These are phyloP conservation scores for Penicillium lagena DNA, from an alignment of 495 filamentous ascomycete genomes.

Conservation along the genomic window DNA sequence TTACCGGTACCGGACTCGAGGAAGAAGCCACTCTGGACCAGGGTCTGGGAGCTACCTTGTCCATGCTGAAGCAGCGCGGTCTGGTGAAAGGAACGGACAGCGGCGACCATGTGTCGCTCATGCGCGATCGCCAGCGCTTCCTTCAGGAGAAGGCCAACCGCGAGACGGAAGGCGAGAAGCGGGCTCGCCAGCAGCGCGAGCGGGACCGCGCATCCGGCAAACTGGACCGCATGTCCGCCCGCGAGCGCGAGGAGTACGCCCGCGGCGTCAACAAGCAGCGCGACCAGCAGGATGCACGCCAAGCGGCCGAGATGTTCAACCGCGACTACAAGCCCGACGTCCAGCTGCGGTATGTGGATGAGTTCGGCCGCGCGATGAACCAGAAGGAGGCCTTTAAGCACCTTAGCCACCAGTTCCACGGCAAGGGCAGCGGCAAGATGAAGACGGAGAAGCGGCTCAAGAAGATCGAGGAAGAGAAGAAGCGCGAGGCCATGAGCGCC, in stretches of 20 bases:
- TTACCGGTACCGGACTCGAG: slow-evolving; percentile 70
- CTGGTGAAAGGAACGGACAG: slow-evolving; percentile 61
- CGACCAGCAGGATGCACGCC: slow-evolving; percentile 72
- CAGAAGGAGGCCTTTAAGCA: slow-evolving; percentile 97
- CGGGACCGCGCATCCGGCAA: slow-evolving; percentile 74
- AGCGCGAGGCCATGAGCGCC: slow-evolving; percentile 69
- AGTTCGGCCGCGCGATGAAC: slow-evolving; percentile 74
- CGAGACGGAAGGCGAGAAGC: slow-evolving; percentile 68
- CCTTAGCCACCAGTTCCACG: slow-evolving; percentile 94
- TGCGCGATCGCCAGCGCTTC: slow-evolving; percentile 76
- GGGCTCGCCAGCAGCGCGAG: slow-evolving; percentile 78
- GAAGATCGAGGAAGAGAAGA: slow-evolving; percentile 95
- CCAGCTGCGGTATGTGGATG: slow-evolving; percentile 84
- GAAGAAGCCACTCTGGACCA: slow-evolving; percentile 72
- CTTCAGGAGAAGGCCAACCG: slow-evolving; percentile 67
- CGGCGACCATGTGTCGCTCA: slow-evolving; percentile 57
- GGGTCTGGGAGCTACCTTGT: slow-evolving; percentile 75
- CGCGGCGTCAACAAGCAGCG: slow-evolving; percentile 79
- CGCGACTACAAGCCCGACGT: slow-evolving; percentile 85
- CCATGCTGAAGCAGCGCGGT: slow-evolving; percentile 75
- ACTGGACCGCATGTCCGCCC: slow-evolving; percentile 78
- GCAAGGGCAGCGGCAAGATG: slow-evolving; percentile 92
- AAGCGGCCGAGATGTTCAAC: slow-evolving; percentile 77
- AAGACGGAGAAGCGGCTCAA: slow-evolving; percentile 97
- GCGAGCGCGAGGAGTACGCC: slow-evolving; percentile 86